Evolutionary conservation across 2,329 filamentous ascomycete genomes (phyloP), one percentile per base, ranked within the genome.

Genomic region (Monilinia fructicola): DNA sequence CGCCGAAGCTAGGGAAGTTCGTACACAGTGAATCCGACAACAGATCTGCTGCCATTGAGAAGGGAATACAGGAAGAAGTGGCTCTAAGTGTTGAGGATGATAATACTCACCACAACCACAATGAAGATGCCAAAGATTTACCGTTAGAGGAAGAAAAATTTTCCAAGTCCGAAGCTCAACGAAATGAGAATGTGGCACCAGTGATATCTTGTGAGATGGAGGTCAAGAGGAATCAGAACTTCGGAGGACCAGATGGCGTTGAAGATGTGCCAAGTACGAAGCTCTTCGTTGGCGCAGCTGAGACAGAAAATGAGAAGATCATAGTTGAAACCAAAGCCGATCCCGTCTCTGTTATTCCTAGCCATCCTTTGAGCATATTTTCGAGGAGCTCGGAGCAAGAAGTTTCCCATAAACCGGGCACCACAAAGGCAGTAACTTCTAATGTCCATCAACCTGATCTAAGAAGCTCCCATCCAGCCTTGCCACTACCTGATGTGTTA

Each of bases 381-480:
- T 38, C 28, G 44, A 60, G 35, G 6, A 26, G 5, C 44, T 60
- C 44, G 28, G 50, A 60, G 58, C 58, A 50, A 28, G 58, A 60
- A 21, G 31, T 7, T 10, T 11, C 38, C 31, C 44, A 50, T 44
- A 23, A 50, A 38, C 28, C 44, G 31, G 14, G 21, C 26, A 35
- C 31, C n/a, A n/a, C 28, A n/a, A 60, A 60, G 12, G 28, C 44
- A 6, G 18, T 16, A 50, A 14, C 44, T 50, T 38, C 9, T 23
- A 18, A 31, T 38, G 1, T 26, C 21, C 28, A 50, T 38, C 38
- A 46, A 44, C 5, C 38, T 12, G 23, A 9, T 35, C 46, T 14
- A 62, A 6, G 56, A 26, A 23, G 26, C 40, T 44, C 21, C 2
- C 21, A 21, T 9, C 31, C 28, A 46, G 38, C n/a, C 21, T 16